Evolutionary conservation across 345 rosid genomes (phyloP), one percentile per base, ranked within the genome.

Genomic region (Pistacia atlantica): DNA sequence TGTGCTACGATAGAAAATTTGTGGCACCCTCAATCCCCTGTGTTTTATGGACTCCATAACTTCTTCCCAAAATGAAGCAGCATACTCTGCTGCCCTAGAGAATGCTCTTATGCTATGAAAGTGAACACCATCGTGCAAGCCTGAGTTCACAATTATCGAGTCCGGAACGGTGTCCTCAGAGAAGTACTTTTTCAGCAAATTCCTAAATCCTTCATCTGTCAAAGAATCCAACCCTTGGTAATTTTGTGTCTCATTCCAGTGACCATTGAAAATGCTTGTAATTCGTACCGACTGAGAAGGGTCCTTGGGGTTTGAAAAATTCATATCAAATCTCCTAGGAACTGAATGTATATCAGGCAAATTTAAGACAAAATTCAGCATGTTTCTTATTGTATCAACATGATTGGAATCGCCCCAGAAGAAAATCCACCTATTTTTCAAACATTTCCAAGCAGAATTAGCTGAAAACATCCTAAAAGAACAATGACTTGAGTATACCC

Each of bases 391-490:
- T 0, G 98, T 89, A 73, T 96, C 99, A 0, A 96, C 99, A 20
- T 96, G 98, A 82, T 96, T 96, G 0, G 98, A 93, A 78, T 96
- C 99, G 1, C 99, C 99, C 98, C 97, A 92, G 77, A 93, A 96
- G 97, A 96, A 96, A 72, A 96, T 83, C 99, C 98, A 96, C 57
- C 92, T 73, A 78, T 63, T 71, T 71, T 89, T 87, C 80, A 96
- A 81, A 65, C 99, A 96, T 75, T 86, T 83, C 99, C 97, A 96
- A 25, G 94, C 98, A 3, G 88, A 45, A 68, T 81, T 90, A 3
- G 83, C 84, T 0, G 86, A 42, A 76, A 89, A 93, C 37, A 93
- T 66, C 84, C 79, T 85, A 49, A 88, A 96, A 1, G 97, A 92
- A 76, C 99, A 96, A 78, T 93, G 98, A 25, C 82, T 88, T 0